Evolutionary conservation across 176 grass and related monocot species (phyloP).

Genomic region (Paspalum vaginatum): DNA sequence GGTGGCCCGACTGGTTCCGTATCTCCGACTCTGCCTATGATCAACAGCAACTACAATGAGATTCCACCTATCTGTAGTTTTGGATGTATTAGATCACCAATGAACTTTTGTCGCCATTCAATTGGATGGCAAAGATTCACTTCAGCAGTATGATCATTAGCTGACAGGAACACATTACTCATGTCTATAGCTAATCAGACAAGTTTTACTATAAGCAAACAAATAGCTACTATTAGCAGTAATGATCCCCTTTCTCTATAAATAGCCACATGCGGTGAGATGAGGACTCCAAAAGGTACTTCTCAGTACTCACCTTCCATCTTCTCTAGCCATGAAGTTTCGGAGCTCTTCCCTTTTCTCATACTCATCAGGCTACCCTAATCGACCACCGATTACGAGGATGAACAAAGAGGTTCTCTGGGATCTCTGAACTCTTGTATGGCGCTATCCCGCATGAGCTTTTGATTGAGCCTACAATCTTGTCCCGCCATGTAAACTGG

Average conservation of each 20-base stretch:
- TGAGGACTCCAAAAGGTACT: not conserved
- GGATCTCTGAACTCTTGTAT: slow-evolving; percentile 1
- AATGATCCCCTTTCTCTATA: not conserved
- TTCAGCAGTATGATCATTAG: not conserved
- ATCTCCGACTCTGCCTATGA: not conserved
- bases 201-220: not conserved
- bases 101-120: not conserved
- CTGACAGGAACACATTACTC: too few relatives aligned
- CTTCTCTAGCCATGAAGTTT: not conserved
- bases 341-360: not conserved
- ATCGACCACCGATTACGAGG: not conserved
- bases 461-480: slow-evolving; percentile 27
- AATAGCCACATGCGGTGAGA: not conserved
- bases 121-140: slow-evolving; percentile 22
- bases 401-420: not conserved
- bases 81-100: not conserved
- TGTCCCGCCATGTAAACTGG: not conserved
- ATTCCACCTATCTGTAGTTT: slow-evolving; percentile 18
- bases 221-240: not conserved
- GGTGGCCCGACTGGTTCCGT: not conserved
- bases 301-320: not conserved
- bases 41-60: not conserved
- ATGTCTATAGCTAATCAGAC: not conserved
- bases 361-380: not conserved
- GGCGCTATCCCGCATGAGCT: slow-evolving; percentile 55